Evolutionary conservation across 345 rosid genomes (phyloP).

Genomic region (Euphorbia lathyris): DNA sequence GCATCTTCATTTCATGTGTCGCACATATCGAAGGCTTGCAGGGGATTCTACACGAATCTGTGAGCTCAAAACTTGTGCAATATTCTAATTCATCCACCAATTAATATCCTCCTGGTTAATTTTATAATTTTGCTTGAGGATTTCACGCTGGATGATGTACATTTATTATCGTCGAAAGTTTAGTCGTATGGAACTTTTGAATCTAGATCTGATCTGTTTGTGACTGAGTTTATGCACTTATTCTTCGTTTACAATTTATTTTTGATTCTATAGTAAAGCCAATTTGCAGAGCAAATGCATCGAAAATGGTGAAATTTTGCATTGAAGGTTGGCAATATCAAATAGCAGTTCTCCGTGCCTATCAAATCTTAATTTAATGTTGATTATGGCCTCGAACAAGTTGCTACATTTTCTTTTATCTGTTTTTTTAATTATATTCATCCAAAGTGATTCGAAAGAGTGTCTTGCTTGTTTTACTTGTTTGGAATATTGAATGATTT

Average conservation of each 20-base stretch:
- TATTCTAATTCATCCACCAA: conserved; percentile 32
- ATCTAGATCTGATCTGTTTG: not conserved
- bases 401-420: conserved; percentile 38
- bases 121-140: conserved; percentile 25
- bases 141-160: conserved; percentile 34
- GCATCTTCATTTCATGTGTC: not conserved
- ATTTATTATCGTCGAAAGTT: conserved; percentile 4
- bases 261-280: conserved; percentile 27
- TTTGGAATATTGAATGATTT: no score
- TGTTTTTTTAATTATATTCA: not conserved
- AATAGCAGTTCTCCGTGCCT: conserved; percentile 75
- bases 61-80: conserved; percentile 87
- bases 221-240: not conserved
- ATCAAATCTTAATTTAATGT: conserved; percentile 38
- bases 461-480: not conserved
- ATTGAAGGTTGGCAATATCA: conserved; percentile 71
- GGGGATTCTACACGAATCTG: conserved; percentile 37
- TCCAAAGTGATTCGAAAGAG: no score
- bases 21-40: conserved; percentile 89
- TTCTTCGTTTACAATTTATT: not conserved
- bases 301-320: conserved; percentile 59
- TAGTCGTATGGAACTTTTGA: not conserved
- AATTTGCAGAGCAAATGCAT: conserved; percentile 80
- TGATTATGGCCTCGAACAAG: conserved; percentile 79
- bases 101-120: conserved; percentile 26